phyloP scores from a whole-genome alignment of 768 basidiomycete species.

The Xerocomellus chrysenteron region DNA sequence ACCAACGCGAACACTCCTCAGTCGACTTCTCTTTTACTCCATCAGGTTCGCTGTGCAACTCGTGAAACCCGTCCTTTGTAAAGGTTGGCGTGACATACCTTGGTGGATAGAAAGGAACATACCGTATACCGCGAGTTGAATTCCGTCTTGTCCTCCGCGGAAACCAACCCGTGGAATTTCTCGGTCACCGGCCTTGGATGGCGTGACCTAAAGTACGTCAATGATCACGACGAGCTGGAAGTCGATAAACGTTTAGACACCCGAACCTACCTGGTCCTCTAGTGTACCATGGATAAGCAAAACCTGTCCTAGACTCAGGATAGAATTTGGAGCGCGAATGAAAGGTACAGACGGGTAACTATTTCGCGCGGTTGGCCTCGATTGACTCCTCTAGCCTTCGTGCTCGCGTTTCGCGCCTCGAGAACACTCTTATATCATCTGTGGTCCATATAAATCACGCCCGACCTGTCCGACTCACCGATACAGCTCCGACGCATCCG shows the following conservation, averaged over 20 bases:
- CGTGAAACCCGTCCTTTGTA: conserved; percentile 67
- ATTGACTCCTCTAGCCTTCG: too few relatives aligned
- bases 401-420: too few relatives aligned
- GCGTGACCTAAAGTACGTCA: conserved; percentile 46
- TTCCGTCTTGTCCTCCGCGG: conserved; percentile 50
- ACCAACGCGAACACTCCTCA: conserved; percentile 56
- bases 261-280: conserved; percentile 49
- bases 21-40: conserved; percentile 62
- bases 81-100: not conserved
- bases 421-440: too few relatives aligned
- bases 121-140: conserved; percentile 40
- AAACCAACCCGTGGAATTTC: conserved; percentile 51
- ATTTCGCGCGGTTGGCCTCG: conserved; percentile 29
- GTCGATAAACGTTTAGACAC: not conserved
- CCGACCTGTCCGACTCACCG: too few relatives aligned
- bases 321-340: not conserved
- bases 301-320: conserved; percentile 39
- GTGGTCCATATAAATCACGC: too few relatives aligned
- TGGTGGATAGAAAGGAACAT: conserved; percentile 3
- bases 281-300: conserved; percentile 58
- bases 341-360: conserved; percentile 52
- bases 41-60: conserved; percentile 70
- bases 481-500: too few relatives aligned
- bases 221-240: not conserved
- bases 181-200: conserved; percentile 46